These are phyloP conservation scores for Cicer yamashitae DNA, from an alignment of 306 rosid genomes.

Conservation along the genomic window DNA sequence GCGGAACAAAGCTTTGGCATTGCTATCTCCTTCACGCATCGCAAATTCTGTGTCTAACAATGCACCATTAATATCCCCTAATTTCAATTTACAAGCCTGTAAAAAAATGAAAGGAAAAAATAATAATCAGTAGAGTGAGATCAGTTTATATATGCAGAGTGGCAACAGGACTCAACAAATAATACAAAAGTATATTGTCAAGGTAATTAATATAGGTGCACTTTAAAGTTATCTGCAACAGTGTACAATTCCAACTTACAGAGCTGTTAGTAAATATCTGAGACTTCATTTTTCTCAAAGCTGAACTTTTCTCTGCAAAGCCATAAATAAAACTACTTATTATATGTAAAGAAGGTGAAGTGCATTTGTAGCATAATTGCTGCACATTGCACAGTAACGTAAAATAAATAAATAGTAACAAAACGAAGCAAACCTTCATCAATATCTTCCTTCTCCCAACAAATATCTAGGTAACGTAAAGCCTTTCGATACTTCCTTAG, in stretches of 20 bases:
- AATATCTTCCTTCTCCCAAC: slow-evolving; percentile 95
- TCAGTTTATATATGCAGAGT: slow-evolving; percentile 24
- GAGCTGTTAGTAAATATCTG: slow-evolving; percentile 94
- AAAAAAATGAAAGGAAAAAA: slow-evolving; percentile 8
- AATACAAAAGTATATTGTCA: neutral
- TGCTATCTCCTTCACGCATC: slow-evolving; percentile 84
- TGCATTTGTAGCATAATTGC: slow-evolving; percentile 16
- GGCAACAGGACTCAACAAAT: slow-evolving; percentile 32
- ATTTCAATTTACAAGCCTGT: slow-evolving; percentile 89
- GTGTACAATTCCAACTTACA: slow-evolving; percentile 60
- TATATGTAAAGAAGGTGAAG: neutral
- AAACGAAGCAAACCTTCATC: slow-evolving; percentile 68
- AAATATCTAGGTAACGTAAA: slow-evolving; percentile 79
- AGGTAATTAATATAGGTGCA: neutral
- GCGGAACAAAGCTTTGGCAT: slow-evolving; percentile 94
- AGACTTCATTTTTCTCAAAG: slow-evolving; percentile 82
- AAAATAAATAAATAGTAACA: neutral
- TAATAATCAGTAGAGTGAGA: slow-evolving; percentile 4
- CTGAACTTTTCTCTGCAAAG: slow-evolving; percentile 71
- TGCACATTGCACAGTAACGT: slow-evolving; percentile 10
- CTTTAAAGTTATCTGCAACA: slow-evolving; percentile 4
- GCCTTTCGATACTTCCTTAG: slow-evolving; percentile 82
- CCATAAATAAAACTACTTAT: slow-evolving; percentile 30
- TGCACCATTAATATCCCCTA: slow-evolving; percentile 93
- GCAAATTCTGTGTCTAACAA: slow-evolving; percentile 91